Evolutionary conservation across 148 eudicot genomes (phyloP).

Genomic region (Amaranthus palmeri): DNA sequence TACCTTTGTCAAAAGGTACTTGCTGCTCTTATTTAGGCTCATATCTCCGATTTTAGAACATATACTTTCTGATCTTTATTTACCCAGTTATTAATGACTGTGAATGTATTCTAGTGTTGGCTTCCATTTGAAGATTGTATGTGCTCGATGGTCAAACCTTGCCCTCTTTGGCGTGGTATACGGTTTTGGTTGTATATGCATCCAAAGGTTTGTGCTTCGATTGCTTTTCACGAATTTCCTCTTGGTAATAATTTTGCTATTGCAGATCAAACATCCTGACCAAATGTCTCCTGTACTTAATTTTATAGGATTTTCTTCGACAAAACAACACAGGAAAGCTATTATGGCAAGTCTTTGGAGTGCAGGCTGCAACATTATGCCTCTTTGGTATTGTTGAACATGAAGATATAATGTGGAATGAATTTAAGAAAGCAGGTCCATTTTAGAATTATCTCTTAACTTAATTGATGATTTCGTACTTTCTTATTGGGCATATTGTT

Average conservation of each 20-base stretch:
- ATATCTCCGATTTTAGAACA: not conserved
- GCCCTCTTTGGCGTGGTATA: slow-evolving; percentile 58
- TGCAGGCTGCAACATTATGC: slow-evolving; percentile 80
- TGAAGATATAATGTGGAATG: slow-evolving; percentile 95
- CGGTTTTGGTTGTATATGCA: slow-evolving; percentile 97
- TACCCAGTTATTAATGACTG: not conserved
- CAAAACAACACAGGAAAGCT: slow-evolving; percentile 98
- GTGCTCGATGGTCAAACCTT: slow-evolving; percentile 56
- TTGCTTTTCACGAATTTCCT: not conserved
- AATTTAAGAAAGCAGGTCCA: slow-evolving; percentile 56
- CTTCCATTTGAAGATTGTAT: slow-evolving; percentile 85
- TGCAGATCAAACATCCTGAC: not conserved
- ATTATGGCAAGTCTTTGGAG: slow-evolving; percentile 95
- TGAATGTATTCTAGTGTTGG: slow-evolving; percentile 61
- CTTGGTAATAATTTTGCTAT: slow-evolving; percentile 1
- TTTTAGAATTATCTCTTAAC: not conserved
- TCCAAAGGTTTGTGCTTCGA: slow-evolving; percentile 64
- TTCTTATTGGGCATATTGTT: not conserved
- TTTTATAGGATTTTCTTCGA: slow-evolving; percentile 74
- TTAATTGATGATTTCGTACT: not conserved
- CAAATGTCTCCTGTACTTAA: not conserved
- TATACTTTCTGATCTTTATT: not conserved
- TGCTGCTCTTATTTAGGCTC: not conserved
- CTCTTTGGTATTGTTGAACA: slow-evolving; percentile 82
- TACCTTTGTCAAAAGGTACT: slow-evolving; percentile 93